A percentile compares a stretch with the other conserved stretches of the same genome.
phyloP scores from a whole-genome alignment of 192 early-diverging fungal genomes.

The Spizellomyces sp. region DNA sequence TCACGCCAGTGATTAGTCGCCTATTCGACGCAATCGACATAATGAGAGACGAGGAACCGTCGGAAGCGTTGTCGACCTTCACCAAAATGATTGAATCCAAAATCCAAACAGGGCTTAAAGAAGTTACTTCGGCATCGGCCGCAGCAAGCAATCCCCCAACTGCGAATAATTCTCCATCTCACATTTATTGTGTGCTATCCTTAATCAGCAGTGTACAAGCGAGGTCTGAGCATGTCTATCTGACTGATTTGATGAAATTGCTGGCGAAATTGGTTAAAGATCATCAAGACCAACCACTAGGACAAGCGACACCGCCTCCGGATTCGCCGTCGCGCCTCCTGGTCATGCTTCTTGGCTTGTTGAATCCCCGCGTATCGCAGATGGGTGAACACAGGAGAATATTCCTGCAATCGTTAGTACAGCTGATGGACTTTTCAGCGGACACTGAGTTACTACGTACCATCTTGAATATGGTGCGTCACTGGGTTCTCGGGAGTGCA shows the following conservation, averaged over 20 bases:
- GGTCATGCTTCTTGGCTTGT: slow-evolving; percentile 48
- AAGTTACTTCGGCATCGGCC: slow-evolving; percentile 14
- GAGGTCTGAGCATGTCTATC: slow-evolving; percentile 45
- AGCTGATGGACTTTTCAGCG: slow-evolving; percentile 84
- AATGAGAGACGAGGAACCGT: slow-evolving; percentile 1
- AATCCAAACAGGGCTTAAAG: slow-evolving; percentile 32
- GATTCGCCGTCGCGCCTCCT: slow-evolving; percentile 51
- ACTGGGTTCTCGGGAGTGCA: slow-evolving; percentile 82
- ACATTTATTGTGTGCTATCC: slow-evolving; percentile 26
- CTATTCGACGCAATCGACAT: slow-evolving; percentile 61
- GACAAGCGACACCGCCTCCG: slow-evolving; percentile 25
- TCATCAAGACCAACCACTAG: slow-evolving; percentile 47
- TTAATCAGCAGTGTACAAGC: slow-evolving; percentile 7
- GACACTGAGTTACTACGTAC: slow-evolving; percentile 70
- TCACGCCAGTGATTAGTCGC: slow-evolving; percentile 71
- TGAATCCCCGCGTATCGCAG: slow-evolving; percentile 40
- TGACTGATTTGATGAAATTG: slow-evolving; percentile 79
- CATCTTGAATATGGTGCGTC: slow-evolving; percentile 80
- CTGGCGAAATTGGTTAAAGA: slow-evolving; percentile 86
- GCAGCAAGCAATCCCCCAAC: slow-evolving; percentile 8
- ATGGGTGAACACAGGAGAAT: slow-evolving; percentile 82
- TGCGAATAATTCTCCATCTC: slow-evolving; percentile 22
- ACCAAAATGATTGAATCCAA: slow-evolving; percentile 39
- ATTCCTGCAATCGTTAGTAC: slow-evolving; percentile 79
- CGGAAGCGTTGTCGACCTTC: slow-evolving; percentile 36